Evolutionary conservation across 352 stramenopile genomes (phyloP).

Genomic region (Globisporangium rhizosaccharum): DNA sequence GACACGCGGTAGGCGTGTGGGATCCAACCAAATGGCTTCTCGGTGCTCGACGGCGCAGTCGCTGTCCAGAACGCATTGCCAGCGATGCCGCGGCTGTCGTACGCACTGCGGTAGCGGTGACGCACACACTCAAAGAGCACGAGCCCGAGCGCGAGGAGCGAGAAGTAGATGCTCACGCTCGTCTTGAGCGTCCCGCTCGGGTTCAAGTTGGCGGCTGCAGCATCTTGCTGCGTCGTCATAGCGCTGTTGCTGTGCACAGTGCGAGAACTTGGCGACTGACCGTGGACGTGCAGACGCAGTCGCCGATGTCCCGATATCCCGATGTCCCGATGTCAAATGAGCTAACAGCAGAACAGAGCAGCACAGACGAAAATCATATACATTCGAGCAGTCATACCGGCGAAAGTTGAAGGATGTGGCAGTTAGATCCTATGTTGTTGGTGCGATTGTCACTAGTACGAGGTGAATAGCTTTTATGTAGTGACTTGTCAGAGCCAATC

Average conservation of each 20-base stretch:
- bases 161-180: slow-evolving; percentile 60
- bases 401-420: no score
- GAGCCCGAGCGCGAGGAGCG: slow-evolving; percentile 37
- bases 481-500: no score
- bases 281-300: no score
- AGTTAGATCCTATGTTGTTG: no score
- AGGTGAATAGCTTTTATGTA: not conserved
- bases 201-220: slow-evolving; percentile 43
- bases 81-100: slow-evolving; percentile 38
- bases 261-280: not conserved
- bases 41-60: not conserved
- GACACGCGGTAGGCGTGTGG: slow-evolving; percentile 27
- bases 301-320: no score
- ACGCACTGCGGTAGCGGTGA: slow-evolving; percentile 42
- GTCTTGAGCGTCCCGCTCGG: slow-evolving; percentile 68
- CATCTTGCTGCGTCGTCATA: slow-evolving; percentile 46
- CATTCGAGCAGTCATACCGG: no score
- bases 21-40: slow-evolving; percentile 51
- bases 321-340: no score
- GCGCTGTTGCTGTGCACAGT: not conserved
- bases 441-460: not conserved
- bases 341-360: no score
- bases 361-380: no score
- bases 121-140: slow-evolving; percentile 62
- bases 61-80: slow-evolving; percentile 27